Base-by-base conservation (phyloP, 257 asterid species). In the Nicotiana sylvestris region DNA sequence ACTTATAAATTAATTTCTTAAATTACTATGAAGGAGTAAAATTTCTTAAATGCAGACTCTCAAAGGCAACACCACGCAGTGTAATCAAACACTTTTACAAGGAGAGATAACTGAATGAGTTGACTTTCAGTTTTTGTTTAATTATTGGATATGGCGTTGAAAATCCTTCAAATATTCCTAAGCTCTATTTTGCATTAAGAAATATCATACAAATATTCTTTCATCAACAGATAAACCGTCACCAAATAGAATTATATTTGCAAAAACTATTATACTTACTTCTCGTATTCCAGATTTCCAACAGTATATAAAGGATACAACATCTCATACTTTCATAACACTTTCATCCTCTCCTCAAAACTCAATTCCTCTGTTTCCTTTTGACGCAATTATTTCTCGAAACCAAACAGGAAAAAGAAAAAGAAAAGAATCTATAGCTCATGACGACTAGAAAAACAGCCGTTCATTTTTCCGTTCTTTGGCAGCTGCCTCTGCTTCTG, bases 401-500 rank as follows among this genome's bases (percentile, higher is more conserved):
- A 51, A 51, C 5, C 16, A 9, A 13, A 51, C 17, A 51, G 5
- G 15, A 9, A 2, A 9, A 46, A 10, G 32, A 30, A 30, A 46
- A 9, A 46, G 9, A 12, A 51, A 33, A 33, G 4, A 4, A 33
- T 33, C 4, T 33, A 33, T 33, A 74, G 35, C 51, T 64, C 82
- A 85, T 83, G 81, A 17, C 77, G 13, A 32, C 12, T 30, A 74
- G 27, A 81, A 21, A 25, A 76, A 33, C 37, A 33, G 6, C 6
- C 6, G 17, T 21, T 32, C 13, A 62, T 30, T 83, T 56, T 84
- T 81, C 84, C 84, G 35, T 87, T 76, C 81, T 85, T 35, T 76
- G 46, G 43, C 87, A 83, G 17, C 58, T 85, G 2, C 46, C 18
- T 43, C 3, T 86, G 0, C 16, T 83, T 1, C 4, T 76, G 1